Conservation (phyloP, 495 filamentous ascomycete genomes). For the Rhypophila decipiens region DNA sequence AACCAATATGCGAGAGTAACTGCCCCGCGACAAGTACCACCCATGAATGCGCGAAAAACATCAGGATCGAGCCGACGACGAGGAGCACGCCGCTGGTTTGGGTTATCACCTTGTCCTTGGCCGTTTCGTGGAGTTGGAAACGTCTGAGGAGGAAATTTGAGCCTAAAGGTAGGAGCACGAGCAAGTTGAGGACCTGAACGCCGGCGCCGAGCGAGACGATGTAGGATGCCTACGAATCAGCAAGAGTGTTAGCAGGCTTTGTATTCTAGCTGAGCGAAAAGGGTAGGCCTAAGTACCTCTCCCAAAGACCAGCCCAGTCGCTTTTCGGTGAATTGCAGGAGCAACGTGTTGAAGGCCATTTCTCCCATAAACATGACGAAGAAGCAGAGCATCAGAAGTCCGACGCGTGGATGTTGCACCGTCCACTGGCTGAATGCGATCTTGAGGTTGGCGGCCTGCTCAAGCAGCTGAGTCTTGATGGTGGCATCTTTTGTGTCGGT, state of each 20-base stretch:
- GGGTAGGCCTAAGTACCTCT: not conserved
- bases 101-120: conserved; percentile 46
- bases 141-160: conserved; percentile 25
- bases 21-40: conserved; percentile 11
- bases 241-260: not conserved
- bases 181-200: conserved; percentile 42
- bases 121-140: conserved; percentile 23
- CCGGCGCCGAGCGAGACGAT: conserved; percentile 46
- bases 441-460: not conserved
- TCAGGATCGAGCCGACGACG: conserved; percentile 32
- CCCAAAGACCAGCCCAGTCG: conserved; percentile 44
- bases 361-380: conserved; percentile 7
- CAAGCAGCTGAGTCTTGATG: not conserved
- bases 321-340: conserved; percentile 48
- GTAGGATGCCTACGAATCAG: conserved; percentile 36
- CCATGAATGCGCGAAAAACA: conserved; percentile 10
- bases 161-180: conserved; percentile 37
- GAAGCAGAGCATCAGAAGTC: not conserved
- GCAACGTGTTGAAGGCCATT: conserved; percentile 14
- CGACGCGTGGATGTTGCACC: not conserved
- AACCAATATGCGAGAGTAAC: conserved; percentile 11
- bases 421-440: not conserved
- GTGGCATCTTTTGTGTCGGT: not conserved
- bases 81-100: conserved; percentile 40
- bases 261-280: not conserved